Evolutionary conservation across 2,329 filamentous ascomycete genomes (phyloP).

Genomic region (Hirsutella thompsonii): DNA sequence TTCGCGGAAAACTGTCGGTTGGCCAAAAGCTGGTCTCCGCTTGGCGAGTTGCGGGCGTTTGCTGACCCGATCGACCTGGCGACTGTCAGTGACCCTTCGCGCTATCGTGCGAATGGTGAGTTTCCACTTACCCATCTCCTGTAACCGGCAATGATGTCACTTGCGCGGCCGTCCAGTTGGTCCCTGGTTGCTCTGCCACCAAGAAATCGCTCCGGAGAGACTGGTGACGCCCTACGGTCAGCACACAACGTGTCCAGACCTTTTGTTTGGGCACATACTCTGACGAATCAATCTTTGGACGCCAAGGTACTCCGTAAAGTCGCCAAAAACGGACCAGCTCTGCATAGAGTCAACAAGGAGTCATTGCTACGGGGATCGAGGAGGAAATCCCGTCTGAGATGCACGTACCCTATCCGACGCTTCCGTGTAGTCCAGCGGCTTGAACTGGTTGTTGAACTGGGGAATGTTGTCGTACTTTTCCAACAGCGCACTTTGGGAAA

Average conservation of each 20-base stretch:
- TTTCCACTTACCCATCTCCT: neutral
- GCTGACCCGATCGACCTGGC: neutral
- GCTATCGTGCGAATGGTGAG: neutral
- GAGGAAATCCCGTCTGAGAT: neutral
- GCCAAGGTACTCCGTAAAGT: neutral
- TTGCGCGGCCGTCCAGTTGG: neutral
- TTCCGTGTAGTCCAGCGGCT: neutral
- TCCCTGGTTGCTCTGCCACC: neutral
- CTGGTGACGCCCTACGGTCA: neutral
- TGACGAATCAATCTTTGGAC: neutral
- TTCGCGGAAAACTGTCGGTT: neutral
- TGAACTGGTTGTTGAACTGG: neutral
- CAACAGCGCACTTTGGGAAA: neutral
- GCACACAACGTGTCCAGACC: neutral
- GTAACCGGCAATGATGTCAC: neutral
- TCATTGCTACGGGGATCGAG: too few relatives aligned
- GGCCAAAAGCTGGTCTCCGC: neutral
- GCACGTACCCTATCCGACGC: neutral
- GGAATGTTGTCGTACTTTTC: neutral
- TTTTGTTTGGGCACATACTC: neutral
- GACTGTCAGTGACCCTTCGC: neutral
- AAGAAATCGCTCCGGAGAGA: neutral
- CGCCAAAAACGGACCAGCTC: neutral
- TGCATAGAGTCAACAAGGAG: too few relatives aligned
- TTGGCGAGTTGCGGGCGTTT: neutral